These are phyloP conservation scores for Periconia digitata DNA, from an alignment of 2,329 filamentous ascomycete genomes.

Conservation along the genomic window DNA sequence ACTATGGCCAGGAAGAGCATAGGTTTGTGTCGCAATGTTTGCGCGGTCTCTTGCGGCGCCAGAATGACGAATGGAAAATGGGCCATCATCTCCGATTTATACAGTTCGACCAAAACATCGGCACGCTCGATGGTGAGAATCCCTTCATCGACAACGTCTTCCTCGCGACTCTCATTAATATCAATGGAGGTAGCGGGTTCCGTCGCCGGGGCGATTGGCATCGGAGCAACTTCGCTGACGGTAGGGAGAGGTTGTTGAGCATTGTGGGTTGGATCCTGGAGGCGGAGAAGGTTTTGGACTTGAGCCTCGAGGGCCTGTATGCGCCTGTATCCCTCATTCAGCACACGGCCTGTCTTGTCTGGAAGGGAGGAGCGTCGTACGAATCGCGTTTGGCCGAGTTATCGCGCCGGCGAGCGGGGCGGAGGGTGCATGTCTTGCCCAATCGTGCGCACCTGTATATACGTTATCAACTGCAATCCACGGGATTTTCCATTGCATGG, in stretches of 20 bases:
- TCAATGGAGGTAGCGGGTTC: conserved; percentile 2
- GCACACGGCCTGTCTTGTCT: not conserved
- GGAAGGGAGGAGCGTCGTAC: conserved; percentile 9
- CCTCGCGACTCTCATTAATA: conserved; percentile 9
- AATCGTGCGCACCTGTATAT: conserved; percentile 38
- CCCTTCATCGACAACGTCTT: conserved; percentile 32
- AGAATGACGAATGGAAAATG: conserved; percentile 44
- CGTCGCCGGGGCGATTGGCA: conserved; percentile 8
- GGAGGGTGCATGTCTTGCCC: conserved; percentile 40
- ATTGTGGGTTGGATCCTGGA: conserved; percentile 18
- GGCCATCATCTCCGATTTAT: conserved; percentile 39
- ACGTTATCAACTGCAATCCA: not conserved
- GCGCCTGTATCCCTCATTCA: conserved; percentile 19
- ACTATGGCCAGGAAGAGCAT: conserved; percentile 33
- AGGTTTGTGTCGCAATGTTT: conserved; percentile 29
- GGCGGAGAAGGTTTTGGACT: conserved; percentile 30
- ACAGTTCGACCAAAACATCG: conserved; percentile 31
- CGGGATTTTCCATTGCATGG: not conserved
- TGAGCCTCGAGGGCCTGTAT: conserved; percentile 44
- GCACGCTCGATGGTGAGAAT: conserved; percentile 29
- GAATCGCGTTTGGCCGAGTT: conserved; percentile 41
- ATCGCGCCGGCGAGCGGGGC: conserved; percentile 40
- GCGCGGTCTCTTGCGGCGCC: conserved; percentile 20
- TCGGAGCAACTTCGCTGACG: conserved; percentile 9
- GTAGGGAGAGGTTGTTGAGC: conserved; percentile 25